Percentiles rank a stretch among this genome's conserved stretches.
Evolutionary conservation across 371 early-diverging fungal species (phyloP).

Genomic region (Batkoa obscura): DNA sequence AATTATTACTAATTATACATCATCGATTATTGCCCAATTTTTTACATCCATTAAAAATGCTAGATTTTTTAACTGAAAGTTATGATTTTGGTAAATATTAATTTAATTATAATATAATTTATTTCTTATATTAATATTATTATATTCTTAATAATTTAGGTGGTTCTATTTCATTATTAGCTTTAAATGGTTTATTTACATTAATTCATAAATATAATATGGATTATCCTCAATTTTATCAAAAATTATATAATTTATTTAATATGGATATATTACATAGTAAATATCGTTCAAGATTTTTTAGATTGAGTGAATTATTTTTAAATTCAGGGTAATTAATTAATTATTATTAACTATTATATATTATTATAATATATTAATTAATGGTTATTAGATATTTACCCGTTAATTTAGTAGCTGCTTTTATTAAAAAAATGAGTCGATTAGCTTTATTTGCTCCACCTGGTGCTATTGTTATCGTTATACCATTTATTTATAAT

Average conservation of each 20-base stretch:
- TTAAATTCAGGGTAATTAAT: conserved; percentile 55
- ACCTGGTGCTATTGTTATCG: conserved; percentile 59
- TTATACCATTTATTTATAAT: conserved; percentile 79
- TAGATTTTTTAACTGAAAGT: conserved; percentile 78
- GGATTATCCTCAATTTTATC: conserved; percentile 92
- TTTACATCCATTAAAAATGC: conserved; percentile 49
- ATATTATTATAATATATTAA: not conserved
- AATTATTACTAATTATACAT: conserved; percentile 59
- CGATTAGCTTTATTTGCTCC: conserved; percentile 67
- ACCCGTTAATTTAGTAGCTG: conserved; percentile 71
- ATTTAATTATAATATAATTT: too few relatives aligned
- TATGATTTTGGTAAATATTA: conserved; percentile 48
- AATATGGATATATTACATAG: conserved; percentile 73
- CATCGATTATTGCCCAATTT: conserved; percentile 67
- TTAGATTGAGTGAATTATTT: conserved; percentile 70
- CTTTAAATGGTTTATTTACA: conserved; percentile 80
- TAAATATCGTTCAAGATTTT: conserved; percentile 82
- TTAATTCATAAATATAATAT: conserved; percentile 77
- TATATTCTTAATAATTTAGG: conserved; percentile 14
- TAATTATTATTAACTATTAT: not conserved
- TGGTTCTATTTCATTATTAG: conserved; percentile 69
- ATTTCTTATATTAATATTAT: too few relatives aligned
- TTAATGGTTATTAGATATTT: conserved; percentile 54
- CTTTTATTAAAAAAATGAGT: conserved; percentile 78
- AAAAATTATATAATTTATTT: conserved; percentile 71